A percentile compares a stretch with the other conserved stretches of the same genome.
phyloP scores from a whole-genome alignment of 2,329 filamentous ascomycete genomes.

The Pseudogymnoascus sp. region DNA sequence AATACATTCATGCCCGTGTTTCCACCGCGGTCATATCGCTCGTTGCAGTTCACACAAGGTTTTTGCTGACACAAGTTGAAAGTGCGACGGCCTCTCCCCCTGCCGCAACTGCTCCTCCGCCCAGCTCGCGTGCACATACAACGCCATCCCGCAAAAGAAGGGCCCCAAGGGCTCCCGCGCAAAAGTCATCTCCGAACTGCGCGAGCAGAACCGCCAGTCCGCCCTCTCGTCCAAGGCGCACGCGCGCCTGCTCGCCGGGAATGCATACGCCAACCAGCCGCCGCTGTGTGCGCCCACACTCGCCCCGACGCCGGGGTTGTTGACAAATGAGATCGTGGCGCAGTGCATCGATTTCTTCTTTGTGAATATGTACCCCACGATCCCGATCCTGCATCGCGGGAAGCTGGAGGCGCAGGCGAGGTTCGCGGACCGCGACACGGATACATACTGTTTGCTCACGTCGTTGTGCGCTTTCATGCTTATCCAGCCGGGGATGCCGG shows the following conservation, averaged over 20 bases:
- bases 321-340: conserved; percentile 56
- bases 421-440: conserved; percentile 53
- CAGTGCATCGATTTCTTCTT: conserved; percentile 63
- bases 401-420: conserved; percentile 49
- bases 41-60: too few species aligned
- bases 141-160: conserved; percentile 68
- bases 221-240: conserved; percentile 55
- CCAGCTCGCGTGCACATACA: conserved; percentile 62
- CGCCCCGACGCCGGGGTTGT: conserved; percentile 49
- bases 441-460: conserved; percentile 56
- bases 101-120: conserved; percentile 64
- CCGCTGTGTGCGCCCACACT: conserved; percentile 40
- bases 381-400: conserved; percentile 53
- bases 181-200: conserved; percentile 66
- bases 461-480: conserved; percentile 61
- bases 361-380: conserved; percentile 53
- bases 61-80: conserved; percentile 25
- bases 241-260: conserved; percentile 49
- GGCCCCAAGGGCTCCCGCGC: conserved; percentile 66
- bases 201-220: conserved; percentile 59
- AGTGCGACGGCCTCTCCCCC: conserved; percentile 62
- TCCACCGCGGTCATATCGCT: too few species aligned
- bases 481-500: conserved; percentile 59
- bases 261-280: conserved; percentile 23
- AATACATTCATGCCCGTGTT: too few species aligned